These are phyloP conservation scores for Cymbopogon flexuosus DNA, from an alignment of 202 grass and related monocot genomes.

Conservation along the genomic window DNA sequence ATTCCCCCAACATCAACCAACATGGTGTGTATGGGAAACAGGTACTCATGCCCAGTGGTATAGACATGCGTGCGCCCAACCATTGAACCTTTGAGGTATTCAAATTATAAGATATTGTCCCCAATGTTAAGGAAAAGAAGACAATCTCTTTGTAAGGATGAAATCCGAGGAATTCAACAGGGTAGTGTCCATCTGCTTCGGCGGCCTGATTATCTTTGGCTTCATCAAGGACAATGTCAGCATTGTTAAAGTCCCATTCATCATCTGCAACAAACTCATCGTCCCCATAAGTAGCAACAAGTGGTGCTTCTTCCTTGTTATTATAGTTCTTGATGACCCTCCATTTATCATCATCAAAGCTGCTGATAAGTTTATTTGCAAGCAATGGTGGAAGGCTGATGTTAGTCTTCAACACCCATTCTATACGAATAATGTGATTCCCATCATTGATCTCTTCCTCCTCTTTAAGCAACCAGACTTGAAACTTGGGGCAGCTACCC, in stretches of 20 bases:
- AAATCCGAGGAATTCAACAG: background rate
- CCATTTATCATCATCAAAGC: background rate
- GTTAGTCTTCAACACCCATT: too few species aligned
- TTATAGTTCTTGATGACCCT: background rate
- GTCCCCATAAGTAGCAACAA: background rate
- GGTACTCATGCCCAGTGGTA: background rate
- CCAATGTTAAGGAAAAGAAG: background rate
- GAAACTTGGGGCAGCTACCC: too few species aligned
- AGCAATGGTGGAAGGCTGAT: background rate
- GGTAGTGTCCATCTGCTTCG: background rate
- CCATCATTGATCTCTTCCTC: too few species aligned
- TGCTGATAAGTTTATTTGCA: too few species aligned
- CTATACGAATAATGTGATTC: too few species aligned
- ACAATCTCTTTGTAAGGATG: background rate
- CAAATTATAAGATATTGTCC: background rate
- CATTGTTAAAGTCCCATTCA: background rate
- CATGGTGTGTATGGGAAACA: background rate
- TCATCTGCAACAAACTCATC: background rate
- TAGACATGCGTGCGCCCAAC: background rate
- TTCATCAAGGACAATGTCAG: constrained; percentile 8
- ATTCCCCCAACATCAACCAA: background rate
- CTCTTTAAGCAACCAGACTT: too few species aligned
- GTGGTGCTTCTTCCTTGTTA: background rate
- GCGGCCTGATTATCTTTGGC: background rate
- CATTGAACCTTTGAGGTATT: background rate